Percentiles rank a stretch among this genome's conserved stretches.
Evolutionary conservation across 2,329 filamentous ascomycete genomes (phyloP).

Genomic region (Cercospora citrullina): DNA sequence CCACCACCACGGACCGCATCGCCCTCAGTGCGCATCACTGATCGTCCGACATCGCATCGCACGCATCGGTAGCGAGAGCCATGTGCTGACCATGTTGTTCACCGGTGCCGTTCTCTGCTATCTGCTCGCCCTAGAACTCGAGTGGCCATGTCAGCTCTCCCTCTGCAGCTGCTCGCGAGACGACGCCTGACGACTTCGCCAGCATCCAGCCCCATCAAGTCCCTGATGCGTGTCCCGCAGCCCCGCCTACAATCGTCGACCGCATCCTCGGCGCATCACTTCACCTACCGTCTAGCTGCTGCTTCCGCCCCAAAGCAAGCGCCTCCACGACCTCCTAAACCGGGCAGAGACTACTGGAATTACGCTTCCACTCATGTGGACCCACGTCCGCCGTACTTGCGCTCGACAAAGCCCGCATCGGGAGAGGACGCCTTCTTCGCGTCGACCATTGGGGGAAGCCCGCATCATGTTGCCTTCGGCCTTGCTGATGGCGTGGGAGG

Average conservation of each 20-base stretch:
- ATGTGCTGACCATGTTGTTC: constrained; percentile 23
- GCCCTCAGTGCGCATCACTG: background rate
- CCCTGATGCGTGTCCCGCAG: constrained; percentile 11
- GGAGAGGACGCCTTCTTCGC: constrained; percentile 98
- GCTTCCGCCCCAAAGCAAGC: constrained; percentile 40
- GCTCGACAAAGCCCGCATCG: constrained; percentile 61
- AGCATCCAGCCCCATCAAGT: constrained; percentile 19
- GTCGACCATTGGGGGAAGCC: constrained; percentile 66
- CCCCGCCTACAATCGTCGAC: constrained; percentile 15
- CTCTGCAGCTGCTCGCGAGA: constrained; percentile 23
- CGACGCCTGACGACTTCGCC: constrained; percentile 26
- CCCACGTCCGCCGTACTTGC: constrained; percentile 51
- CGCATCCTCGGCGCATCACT: constrained; percentile 21
- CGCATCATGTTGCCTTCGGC: constrained; percentile 74
- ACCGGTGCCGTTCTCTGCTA: constrained; percentile 25
- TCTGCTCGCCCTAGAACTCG: constrained; percentile 25
- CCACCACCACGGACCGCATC: background rate
- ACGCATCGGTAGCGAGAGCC: background rate
- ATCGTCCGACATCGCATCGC: background rate
- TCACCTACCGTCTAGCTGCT: constrained; percentile 43
- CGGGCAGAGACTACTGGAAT: constrained; percentile 47
- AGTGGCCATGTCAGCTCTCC: constrained; percentile 30
- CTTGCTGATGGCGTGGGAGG: constrained; percentile 94
- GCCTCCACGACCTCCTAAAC: constrained; percentile 48
- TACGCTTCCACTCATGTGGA: constrained; percentile 37